These are phyloP conservation scores for Artemisia argyi DNA, from an alignment of 129 eudicot species.

Conservation along the genomic window DNA sequence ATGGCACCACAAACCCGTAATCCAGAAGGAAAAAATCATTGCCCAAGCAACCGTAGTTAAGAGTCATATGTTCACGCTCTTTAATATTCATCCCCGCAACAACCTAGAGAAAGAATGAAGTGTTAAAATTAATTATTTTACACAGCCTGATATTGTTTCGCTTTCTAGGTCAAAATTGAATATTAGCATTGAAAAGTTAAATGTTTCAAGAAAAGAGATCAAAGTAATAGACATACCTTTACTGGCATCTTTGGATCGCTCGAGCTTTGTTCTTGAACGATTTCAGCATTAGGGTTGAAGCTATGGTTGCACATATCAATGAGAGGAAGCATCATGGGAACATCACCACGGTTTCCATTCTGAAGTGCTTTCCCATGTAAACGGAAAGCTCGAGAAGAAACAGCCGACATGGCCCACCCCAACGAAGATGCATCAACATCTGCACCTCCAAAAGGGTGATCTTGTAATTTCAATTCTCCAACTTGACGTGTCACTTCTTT, in stretches of 20 bases:
- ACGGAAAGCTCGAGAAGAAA: slow-evolving; percentile 93
- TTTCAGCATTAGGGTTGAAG: slow-evolving; percentile 82
- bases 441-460: slow-evolving; percentile 85
- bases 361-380: slow-evolving; percentile 52
- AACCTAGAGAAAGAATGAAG: slow-evolving; percentile 47
- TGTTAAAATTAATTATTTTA: too few relatives aligned
- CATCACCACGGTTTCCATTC: slow-evolving; percentile 48
- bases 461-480: slow-evolving; percentile 48
- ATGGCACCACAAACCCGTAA: slow-evolving; percentile 82
- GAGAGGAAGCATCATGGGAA: slow-evolving; percentile 97
- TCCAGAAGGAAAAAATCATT: slow-evolving; percentile 91
- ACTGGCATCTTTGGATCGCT: slow-evolving; percentile 51
- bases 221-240: slow-evolving; percentile 17
- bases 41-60: slow-evolving; percentile 80
- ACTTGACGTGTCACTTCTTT: slow-evolving; percentile 57
- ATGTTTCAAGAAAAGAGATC: neutral
- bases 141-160: too few relatives aligned
- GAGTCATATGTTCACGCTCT: slow-evolving; percentile 56
- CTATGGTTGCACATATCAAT: slow-evolving; percentile 99
- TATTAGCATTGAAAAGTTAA: neutral
- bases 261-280: slow-evolving; percentile 64
- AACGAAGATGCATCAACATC: slow-evolving; percentile 81
- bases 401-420: slow-evolving; percentile 99
- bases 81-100: slow-evolving; percentile 71
- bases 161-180: too few relatives aligned